Conservation (phyloP, 169 alveolate genomes). For the Theileria orientalis region DNA sequence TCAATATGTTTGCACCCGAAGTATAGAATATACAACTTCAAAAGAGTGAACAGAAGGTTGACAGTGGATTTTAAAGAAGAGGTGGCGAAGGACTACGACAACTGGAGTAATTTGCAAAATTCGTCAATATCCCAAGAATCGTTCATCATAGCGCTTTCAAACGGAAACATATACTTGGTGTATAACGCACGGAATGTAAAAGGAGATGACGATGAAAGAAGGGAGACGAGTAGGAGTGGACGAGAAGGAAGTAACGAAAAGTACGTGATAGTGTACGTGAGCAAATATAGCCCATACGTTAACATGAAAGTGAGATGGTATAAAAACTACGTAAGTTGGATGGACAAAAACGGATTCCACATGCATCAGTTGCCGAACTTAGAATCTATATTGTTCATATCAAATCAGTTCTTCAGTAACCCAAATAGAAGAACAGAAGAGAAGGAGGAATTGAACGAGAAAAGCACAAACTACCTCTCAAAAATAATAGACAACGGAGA, state of each 20-base stretch:
- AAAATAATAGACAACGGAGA: conserved; percentile 12
- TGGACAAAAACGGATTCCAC: conserved; percentile 30
- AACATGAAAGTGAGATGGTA: conserved; percentile 16
- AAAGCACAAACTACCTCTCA: background rate
- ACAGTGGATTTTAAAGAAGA: background rate
- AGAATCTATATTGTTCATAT: conserved; percentile 12
- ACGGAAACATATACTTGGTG: background rate
- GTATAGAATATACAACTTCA: background rate
- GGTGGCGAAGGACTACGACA: background rate
- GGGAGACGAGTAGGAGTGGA: too few species aligned
- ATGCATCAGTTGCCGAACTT: background rate
- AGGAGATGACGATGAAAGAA: background rate
- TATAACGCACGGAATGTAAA: background rate
- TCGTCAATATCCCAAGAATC: background rate
- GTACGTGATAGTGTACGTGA: background rate
- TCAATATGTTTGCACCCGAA: conserved; percentile 27
- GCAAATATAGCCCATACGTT: background rate
- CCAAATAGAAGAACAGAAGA: background rate
- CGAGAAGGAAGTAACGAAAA: background rate
- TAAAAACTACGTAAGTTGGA: conserved; percentile 10
- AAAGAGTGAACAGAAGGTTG: background rate
- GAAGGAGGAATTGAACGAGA: background rate
- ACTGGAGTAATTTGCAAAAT: background rate
- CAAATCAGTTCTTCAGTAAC: conserved; percentile 1
- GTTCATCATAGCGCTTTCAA: background rate